Conservation (phyloP, 2,329 filamentous ascomycete genomes). For the Alternaria viburni region DNA sequence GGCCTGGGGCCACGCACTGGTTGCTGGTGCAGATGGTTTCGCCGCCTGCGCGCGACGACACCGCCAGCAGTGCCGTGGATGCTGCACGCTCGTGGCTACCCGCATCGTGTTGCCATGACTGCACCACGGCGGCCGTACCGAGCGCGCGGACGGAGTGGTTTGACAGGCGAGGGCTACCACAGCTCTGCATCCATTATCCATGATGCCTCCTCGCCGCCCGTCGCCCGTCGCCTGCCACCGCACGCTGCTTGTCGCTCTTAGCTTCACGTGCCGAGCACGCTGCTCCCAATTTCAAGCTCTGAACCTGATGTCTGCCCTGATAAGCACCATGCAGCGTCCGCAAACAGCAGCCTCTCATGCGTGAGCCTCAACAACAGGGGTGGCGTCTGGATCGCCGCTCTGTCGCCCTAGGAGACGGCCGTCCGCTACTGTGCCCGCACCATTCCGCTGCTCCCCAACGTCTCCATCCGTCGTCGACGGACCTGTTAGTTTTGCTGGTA, state of each 20-base stretch:
- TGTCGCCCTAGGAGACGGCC: slow-evolving; percentile 9
- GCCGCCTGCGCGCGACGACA: background rate
- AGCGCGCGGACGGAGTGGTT: background rate
- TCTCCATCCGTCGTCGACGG: slow-evolving; percentile 2
- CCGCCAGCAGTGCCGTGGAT: background rate
- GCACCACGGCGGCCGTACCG: background rate
- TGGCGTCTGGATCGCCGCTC: slow-evolving; percentile 7
- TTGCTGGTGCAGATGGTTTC: background rate
- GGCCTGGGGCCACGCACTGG: background rate
- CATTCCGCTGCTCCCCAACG: background rate
- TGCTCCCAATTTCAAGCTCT: slow-evolving; percentile 8
- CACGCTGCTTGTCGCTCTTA: background rate
- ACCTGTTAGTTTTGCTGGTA: background rate
- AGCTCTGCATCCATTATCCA: background rate
- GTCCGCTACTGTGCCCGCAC: slow-evolving; percentile 6
- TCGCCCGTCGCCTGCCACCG: background rate
- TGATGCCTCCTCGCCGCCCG: background rate
- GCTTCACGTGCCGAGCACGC: background rate
- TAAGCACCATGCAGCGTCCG: background rate
- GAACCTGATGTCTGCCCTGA: background rate
- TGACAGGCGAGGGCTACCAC: slow-evolving; percentile 1
- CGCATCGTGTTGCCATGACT: background rate
- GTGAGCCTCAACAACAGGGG: slow-evolving; percentile 1
- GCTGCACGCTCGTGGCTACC: background rate
- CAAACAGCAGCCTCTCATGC: background rate